A percentile compares a stretch with the other conserved stretches of the same genome.
These are phyloP conservation scores for Geranomyces variabilis DNA, from an alignment of 192 early-diverging fungal genomes.

Conservation along the genomic window DNA sequence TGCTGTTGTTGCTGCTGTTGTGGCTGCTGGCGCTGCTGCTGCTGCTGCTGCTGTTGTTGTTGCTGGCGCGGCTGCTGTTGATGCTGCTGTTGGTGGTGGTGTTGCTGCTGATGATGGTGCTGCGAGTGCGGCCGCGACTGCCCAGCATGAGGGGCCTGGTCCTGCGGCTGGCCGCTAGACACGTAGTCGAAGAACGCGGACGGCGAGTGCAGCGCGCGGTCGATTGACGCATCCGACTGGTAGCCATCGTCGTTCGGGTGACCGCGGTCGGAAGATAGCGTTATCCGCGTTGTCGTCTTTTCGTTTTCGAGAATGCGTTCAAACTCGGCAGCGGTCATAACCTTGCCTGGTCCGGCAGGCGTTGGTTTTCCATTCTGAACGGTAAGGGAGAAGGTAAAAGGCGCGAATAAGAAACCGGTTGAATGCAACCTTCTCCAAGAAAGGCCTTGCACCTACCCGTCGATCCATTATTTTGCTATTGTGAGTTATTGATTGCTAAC, in stretches of 20 bases:
- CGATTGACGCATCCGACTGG: conserved; percentile 8
- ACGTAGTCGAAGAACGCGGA: conserved; percentile 12
- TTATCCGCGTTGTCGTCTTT: conserved; percentile 24
- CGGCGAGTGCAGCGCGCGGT: conserved; percentile 2
- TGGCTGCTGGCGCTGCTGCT: conserved; percentile 16
- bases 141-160: background rate
- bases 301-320: conserved; percentile 20
- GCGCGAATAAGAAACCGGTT: too few relatives aligned
- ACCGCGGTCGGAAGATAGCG: conserved; percentile 19
- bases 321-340: conserved; percentile 28
- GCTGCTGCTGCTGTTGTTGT: background rate
- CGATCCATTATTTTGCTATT: too few relatives aligned
- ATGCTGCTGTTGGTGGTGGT: background rate
- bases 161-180: background rate
- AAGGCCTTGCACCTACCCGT: too few relatives aligned
- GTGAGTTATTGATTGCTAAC: too few relatives aligned
- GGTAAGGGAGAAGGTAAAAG: too few relatives aligned
- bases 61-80: background rate
- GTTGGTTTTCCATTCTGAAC: background rate
- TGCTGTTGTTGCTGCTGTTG: conserved; percentile 21
- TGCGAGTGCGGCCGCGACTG: background rate
- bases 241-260: conserved; percentile 11
- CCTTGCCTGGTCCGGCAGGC: background rate
- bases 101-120: background rate
- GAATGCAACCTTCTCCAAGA: too few relatives aligned